Base-by-base conservation (phyloP, 2,329 filamentous ascomycete genomes). In the Chaetomium olivaceum region DNA sequence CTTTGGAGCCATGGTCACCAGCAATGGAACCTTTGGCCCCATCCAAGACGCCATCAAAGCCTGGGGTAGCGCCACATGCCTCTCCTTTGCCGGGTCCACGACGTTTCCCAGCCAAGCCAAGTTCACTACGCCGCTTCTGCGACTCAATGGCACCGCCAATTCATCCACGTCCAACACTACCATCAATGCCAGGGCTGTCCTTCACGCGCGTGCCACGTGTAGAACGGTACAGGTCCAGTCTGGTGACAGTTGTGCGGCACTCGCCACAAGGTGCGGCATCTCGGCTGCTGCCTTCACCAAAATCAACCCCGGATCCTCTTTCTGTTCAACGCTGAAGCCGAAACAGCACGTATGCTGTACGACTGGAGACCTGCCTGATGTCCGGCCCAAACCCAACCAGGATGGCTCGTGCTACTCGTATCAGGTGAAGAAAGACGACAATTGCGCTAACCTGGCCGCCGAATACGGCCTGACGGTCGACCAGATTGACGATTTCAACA, bases 201-300 rank as follows among this genome's bases (percentile, higher is more conserved):
- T 57, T 16, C 25, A 4, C 19, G 21, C 51, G 11, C 55, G 56
- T 36, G 67, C 51, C 8, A 59, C 65, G 23, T 78, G 76, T 67
- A 69, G 66, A n/a, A 73, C 70, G 23, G 70, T 73, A 12, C 71
- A 78, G 39, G 78, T 80, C 11, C 68, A 70, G 1, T 70, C 71
- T 0, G 77, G 77, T 1, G 78, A 82, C 59, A 69, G 72, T 52
- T 82, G 81, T 52, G 72, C 64, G 0, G 66, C 74, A 0, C 70
- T 83, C 0, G 79, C 79, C 0, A 59, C 68, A 5, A 71, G 72
- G 46, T 83, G 80, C 61, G 76, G 77, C 4, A 78, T 83, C 16
- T 76, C 76, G 0, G 57, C 36, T 11, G 50, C 56, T 39, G 21
- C n/a, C 9, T 61, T 64, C 23, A 61, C 51, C n/a, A 56, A 29